phyloP scores from a whole-genome alignment of 2,329 filamentous ascomycete genomes.

The Diplodia scrobiculata region DNA sequence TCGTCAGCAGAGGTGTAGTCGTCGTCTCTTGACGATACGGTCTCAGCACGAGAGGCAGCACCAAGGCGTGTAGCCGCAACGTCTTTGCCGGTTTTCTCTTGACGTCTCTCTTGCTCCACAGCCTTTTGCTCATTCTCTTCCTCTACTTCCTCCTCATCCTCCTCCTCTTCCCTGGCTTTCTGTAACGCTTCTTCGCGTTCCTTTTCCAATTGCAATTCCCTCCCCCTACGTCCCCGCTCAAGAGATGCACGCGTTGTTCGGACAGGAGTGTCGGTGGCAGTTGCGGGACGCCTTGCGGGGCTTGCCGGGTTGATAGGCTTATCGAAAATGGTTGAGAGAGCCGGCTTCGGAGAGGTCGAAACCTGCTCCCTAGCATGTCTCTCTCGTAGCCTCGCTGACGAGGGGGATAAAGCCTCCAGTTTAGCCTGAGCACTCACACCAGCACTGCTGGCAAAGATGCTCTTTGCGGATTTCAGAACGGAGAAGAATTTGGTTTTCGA shows the following conservation, averaged over 20 bases:
- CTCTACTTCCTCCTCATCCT: constrained; percentile 66
- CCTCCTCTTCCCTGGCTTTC: constrained; percentile 59
- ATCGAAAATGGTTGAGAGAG: constrained; percentile 19
- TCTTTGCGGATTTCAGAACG: constrained; percentile 83
- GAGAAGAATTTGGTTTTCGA: constrained; percentile 92
- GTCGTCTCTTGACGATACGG: constrained; percentile 36
- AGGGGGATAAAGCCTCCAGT: constrained; percentile 53
- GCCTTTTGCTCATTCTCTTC: constrained; percentile 60
- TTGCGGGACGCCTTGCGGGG: constrained; percentile 9
- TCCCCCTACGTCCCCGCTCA: constrained; percentile 62
- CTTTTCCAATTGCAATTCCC: constrained; percentile 64
- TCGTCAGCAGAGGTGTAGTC: constrained; percentile 52
- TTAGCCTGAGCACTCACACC: constrained; percentile 61
- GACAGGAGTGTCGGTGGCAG: constrained; percentile 31
- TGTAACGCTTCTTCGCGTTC: constrained; percentile 65
- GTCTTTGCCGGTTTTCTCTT: constrained; percentile 55
- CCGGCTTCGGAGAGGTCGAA: constrained; percentile 37
- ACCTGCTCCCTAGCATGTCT: constrained; percentile 40
- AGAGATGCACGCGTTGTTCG: constrained; percentile 57
- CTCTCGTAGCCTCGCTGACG: constrained; percentile 1
- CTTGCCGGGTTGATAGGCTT: constrained; percentile 23
- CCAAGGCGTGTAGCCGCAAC: constrained; percentile 41
- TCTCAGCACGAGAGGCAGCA: constrained; percentile 21
- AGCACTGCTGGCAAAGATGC: constrained; percentile 76
- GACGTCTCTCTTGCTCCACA: constrained; percentile 42